Percentiles rank a stretch among this genome's conserved stretches.
These are phyloP conservation scores for Calonectria montana DNA, from an alignment of 2,329 filamentous ascomycete genomes.

Conservation along the genomic window DNA sequence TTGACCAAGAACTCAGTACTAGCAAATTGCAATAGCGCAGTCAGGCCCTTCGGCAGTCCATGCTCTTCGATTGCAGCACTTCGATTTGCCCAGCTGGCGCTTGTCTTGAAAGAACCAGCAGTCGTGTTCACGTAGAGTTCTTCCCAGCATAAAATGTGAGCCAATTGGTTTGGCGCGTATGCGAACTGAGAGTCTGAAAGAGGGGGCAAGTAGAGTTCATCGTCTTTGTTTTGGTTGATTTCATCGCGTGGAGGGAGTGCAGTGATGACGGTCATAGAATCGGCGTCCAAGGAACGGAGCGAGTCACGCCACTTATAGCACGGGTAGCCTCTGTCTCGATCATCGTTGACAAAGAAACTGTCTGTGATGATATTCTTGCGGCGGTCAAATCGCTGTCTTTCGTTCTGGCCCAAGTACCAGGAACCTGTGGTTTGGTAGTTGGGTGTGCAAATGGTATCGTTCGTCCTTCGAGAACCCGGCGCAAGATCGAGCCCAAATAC, in stretches of 20 bases:
- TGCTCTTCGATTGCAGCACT: neutral
- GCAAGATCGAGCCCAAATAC: neutral
- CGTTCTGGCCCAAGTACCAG: neutral
- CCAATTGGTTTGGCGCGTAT: neutral
- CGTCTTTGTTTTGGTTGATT: neutral
- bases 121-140: neutral
- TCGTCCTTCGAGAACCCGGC: neutral
- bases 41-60: neutral
- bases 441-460: neutral
- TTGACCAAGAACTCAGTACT: neutral
- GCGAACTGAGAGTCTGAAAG: neutral
- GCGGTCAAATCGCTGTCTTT: neutral
- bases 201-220: neutral
- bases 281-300: neutral
- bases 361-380: conserved; percentile 2
- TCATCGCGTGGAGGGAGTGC: neutral
- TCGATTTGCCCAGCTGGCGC: neutral
- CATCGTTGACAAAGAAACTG: neutral
- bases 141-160: neutral
- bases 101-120: neutral
- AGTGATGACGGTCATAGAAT: neutral
- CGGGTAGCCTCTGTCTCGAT: neutral
- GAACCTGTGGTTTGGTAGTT: neutral
- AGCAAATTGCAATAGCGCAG: neutral
- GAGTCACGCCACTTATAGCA: conserved; percentile 3